Evolutionary conservation across 169 alveolate genomes (phyloP).

Genomic region (Cryptosporidium viatorum): DNA sequence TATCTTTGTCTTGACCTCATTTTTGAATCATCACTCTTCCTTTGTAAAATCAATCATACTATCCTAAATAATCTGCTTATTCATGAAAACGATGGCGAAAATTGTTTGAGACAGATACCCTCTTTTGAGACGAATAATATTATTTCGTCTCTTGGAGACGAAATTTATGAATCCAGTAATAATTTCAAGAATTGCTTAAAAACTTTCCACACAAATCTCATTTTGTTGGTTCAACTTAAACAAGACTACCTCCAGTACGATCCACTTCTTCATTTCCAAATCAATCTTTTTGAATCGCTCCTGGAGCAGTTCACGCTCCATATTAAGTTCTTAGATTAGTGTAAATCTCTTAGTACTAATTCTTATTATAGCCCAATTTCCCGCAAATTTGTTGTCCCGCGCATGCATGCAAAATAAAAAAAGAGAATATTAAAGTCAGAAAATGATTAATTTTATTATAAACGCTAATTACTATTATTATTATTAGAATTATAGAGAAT

Average conservation of each 20-base stretch:
- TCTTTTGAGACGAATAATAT: neutral
- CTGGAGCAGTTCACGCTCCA: neutral
- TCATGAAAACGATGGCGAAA: neutral
- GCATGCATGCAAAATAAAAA: neutral
- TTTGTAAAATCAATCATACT: constrained; percentile 3
- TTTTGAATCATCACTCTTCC: constrained; percentile 17
- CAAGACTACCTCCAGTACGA: constrained; percentile 4
- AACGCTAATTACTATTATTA: neutral
- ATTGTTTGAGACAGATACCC: neutral
- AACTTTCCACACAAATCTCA: neutral
- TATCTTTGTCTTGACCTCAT: constrained; percentile 34
- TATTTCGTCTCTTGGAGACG: constrained; percentile 8
- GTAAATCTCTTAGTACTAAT: neutral
- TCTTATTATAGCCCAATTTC: neutral
- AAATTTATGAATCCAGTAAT: constrained; percentile 28
- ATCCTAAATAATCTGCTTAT: neutral
- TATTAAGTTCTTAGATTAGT: neutral
- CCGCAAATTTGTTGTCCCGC: neutral
- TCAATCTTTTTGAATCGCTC: neutral
- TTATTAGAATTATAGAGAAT: too few species aligned
- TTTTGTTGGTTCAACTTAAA: neutral
- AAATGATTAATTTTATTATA: neutral
- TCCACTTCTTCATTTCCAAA: neutral
- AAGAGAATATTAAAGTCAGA: neutral
- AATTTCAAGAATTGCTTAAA: constrained; percentile 22